Evolutionary conservation across 2,329 filamentous ascomycete genomes (phyloP).

Genomic region (Sporothrix dimorphospora): DNA sequence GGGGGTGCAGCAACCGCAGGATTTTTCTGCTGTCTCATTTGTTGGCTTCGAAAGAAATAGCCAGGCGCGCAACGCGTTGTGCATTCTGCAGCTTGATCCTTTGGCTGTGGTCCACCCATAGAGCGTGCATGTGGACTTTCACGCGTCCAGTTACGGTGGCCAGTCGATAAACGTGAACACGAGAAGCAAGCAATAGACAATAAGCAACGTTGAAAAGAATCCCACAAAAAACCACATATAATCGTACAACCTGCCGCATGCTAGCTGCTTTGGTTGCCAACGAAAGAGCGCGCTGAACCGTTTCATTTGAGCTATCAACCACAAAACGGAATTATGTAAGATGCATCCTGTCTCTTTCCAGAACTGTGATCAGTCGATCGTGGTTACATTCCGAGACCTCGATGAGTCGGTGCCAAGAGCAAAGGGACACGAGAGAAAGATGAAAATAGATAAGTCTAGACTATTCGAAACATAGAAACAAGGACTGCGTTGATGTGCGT

Average conservation of each 20-base stretch:
- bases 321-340: not conserved
- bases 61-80: not conserved
- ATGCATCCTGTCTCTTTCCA: not conserved
- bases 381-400: constrained; percentile 12
- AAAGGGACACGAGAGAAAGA: not conserved
- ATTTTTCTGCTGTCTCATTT: not conserved
- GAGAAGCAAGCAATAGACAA: not conserved
- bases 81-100: not conserved
- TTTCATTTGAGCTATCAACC: constrained; percentile 2
- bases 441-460: not conserved
- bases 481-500: not conserved
- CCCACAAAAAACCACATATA: not conserved
- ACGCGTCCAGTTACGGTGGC: not conserved
- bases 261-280: not conserved
- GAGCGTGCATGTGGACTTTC: not conserved
- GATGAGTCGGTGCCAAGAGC: not conserved
- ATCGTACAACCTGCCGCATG: not conserved
- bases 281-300: not conserved
- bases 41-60: not conserved
- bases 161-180: not conserved
- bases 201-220: not conserved
- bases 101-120: not conserved
- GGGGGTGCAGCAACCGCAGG: not conserved
- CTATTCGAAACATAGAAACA: not conserved
- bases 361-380: not conserved